These are phyloP conservation scores for Podila clonocystis DNA, from an alignment of 192 early-diverging fungal genomes.

Conservation along the genomic window DNA sequence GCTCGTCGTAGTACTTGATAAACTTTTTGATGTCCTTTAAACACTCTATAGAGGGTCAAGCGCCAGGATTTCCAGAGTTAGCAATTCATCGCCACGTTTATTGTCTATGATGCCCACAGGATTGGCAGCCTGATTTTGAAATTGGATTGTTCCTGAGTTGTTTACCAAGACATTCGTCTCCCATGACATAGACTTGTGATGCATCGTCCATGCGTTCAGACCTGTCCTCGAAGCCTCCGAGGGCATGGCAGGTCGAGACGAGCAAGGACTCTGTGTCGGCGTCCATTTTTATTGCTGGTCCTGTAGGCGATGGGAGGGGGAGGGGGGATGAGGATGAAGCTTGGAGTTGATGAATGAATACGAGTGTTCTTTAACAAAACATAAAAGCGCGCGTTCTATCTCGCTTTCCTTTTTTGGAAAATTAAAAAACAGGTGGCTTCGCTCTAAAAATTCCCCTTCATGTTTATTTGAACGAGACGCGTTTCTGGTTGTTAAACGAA, in stretches of 20 bases:
- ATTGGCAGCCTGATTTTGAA: too few relatives aligned
- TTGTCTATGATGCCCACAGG: too few relatives aligned
- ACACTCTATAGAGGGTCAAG: constrained; percentile 61
- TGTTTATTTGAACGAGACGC: neutral
- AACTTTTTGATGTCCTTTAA: constrained; percentile 89
- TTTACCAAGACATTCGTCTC: constrained; percentile 84
- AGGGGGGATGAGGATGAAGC: neutral
- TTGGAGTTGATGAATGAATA: neutral
- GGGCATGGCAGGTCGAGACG: constrained; percentile 82
- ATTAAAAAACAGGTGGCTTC: neutral
- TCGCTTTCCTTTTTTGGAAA: neutral
- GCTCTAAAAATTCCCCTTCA: too few relatives aligned
- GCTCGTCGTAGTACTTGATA: constrained; percentile 79
- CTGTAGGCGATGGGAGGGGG: too few relatives aligned
- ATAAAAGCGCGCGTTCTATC: neutral
- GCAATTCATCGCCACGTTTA: too few relatives aligned
- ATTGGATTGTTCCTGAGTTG: too few relatives aligned
- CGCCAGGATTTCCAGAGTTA: neutral
- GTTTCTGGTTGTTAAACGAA: constrained; percentile 1
- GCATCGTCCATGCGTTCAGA: constrained; percentile 47
- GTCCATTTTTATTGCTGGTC: constrained; percentile 18
- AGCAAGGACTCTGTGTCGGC: constrained; percentile 57
- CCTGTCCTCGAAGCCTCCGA: constrained; percentile 78
- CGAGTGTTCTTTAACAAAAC: neutral
- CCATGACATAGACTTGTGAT: constrained; percentile 72